Conservation (phyloP, 2,329 filamentous ascomycete genomes). For the Zasmidium citrigriseum region DNA sequence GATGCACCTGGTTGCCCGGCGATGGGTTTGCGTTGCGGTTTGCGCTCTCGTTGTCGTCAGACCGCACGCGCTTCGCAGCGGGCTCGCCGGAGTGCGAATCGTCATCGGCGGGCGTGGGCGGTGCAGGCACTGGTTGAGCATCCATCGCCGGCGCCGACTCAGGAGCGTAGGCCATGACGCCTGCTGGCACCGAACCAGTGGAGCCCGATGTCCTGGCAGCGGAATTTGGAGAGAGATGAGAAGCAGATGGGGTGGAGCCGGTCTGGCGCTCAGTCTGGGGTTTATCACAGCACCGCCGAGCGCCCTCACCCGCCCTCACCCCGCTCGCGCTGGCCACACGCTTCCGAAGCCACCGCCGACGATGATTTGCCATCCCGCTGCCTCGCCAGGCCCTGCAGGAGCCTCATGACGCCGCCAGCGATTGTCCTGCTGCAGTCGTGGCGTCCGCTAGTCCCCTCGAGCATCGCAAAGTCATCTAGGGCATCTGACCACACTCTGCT, state of each 20-base stretch:
- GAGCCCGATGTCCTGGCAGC: not conserved
- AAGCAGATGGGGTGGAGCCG: not conserved
- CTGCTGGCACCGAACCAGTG: not conserved
- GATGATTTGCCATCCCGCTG: not conserved
- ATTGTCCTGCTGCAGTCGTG: not conserved
- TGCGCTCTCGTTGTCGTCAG: slow-evolving; percentile 11
- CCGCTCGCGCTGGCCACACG: too few species aligned
- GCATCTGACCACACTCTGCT: not conserved
- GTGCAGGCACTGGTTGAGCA: not conserved
- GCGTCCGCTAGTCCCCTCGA: not conserved
- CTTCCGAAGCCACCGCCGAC: not conserved
- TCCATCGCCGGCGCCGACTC: not conserved
- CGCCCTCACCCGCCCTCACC: not conserved
- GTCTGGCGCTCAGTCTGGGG: too few species aligned
- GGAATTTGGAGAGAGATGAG: not conserved
- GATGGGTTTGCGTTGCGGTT: too few species aligned
- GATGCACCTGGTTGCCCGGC: not conserved
- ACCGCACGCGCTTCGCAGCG: slow-evolving; percentile 20
- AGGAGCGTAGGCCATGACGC: not conserved
- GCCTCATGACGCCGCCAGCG: not conserved
- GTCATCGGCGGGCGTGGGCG: not conserved
- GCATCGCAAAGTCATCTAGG: not conserved
- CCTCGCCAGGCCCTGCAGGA: not conserved
- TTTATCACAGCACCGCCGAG: too few species aligned
- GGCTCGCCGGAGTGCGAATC: slow-evolving; percentile 19